phyloP scores from a whole-genome alignment of 2,329 filamentous ascomycete genomes.

The Diaporthe sp. region DNA sequence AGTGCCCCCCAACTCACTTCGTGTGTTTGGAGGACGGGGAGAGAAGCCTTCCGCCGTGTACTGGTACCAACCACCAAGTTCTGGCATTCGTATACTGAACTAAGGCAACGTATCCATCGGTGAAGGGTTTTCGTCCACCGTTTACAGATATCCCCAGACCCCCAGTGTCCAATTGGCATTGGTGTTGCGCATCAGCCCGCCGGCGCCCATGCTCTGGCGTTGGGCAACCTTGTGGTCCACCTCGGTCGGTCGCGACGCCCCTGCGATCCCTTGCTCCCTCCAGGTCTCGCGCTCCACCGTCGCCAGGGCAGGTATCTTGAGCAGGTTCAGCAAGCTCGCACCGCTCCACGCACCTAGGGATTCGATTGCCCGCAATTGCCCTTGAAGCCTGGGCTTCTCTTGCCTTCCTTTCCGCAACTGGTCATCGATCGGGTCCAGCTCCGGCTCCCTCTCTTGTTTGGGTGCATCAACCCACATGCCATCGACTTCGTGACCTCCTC shows the following conservation, averaged over 20 bases:
- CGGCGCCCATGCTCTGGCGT: conserved; percentile 75
- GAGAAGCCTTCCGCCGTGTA: neutral
- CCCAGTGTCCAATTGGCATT: conserved; percentile 73
- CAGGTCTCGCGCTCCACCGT: conserved; percentile 81
- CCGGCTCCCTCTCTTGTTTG: conserved; percentile 56
- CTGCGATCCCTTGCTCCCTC: conserved; percentile 74
- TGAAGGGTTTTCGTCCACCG: neutral
- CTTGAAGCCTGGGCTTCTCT: conserved; percentile 62
- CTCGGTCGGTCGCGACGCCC: conserved; percentile 72
- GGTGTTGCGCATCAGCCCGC: conserved; percentile 60
- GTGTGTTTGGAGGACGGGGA: too few species aligned
- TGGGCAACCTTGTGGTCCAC: conserved; percentile 71
- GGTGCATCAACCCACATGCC: conserved; percentile 58
- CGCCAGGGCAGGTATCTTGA: conserved; percentile 78
- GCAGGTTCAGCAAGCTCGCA: conserved; percentile 77
- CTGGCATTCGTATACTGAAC: neutral
- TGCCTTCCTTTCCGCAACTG: conserved; percentile 64
- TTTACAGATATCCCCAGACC: conserved; percentile 63
- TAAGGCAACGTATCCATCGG: neutral
- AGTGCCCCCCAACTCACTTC: neutral
- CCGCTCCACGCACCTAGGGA: conserved; percentile 82
- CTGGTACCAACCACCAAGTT: neutral
- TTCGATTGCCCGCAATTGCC: conserved; percentile 75
- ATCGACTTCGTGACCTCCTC: conserved; percentile 51
- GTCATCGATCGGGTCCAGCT: conserved; percentile 71